These are phyloP conservation scores for Amanita exitialis DNA, from an alignment of 768 basidiomycete species.

Conservation along the genomic window DNA sequence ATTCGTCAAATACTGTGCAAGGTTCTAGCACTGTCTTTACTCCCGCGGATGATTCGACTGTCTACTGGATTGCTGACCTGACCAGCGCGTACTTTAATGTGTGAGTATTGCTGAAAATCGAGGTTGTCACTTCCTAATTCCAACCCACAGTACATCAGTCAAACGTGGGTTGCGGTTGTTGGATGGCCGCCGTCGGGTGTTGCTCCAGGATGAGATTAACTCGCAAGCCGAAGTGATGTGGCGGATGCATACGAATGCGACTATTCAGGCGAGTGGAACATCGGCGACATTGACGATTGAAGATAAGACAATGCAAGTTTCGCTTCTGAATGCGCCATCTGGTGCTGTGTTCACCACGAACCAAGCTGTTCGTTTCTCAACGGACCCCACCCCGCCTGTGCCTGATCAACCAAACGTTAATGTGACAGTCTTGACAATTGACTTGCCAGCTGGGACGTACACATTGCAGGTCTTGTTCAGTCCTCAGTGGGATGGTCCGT, in stretches of 20 bases:
- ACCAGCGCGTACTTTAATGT: slow-evolving; percentile 63
- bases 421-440: slow-evolving; percentile 73
- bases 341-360: slow-evolving; percentile 56
- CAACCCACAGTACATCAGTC: slow-evolving; percentile 43
- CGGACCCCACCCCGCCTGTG: slow-evolving; percentile 52
- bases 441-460: slow-evolving; percentile 59
- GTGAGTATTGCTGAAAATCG: slow-evolving; percentile 31
- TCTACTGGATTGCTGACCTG: slow-evolving; percentile 74
- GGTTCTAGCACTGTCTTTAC: slow-evolving; percentile 76
- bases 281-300: slow-evolving; percentile 71
- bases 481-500: slow-evolving; percentile 82
- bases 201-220: slow-evolving; percentile 87
- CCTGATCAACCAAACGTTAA: slow-evolving; percentile 69
- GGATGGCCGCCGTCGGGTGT: slow-evolving; percentile 79
- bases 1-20: slow-evolving; percentile 49
- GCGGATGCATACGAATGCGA: slow-evolving; percentile 97
- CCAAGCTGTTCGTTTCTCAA: slow-evolving; percentile 41
- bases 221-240: slow-evolving; percentile 56
- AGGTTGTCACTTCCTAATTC: slow-evolving; percentile 10
- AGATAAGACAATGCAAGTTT: slow-evolving; percentile 53
- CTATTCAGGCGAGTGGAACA: slow-evolving; percentile 43
- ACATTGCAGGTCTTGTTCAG: slow-evolving; percentile 81
- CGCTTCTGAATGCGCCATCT: slow-evolving; percentile 55
- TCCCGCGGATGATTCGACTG: slow-evolving; percentile 58
- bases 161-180: slow-evolving; percentile 79